Evolutionary conservation across 2,329 filamentous ascomycete genomes (phyloP).

Genomic region (Penicillium hesseltinei): DNA sequence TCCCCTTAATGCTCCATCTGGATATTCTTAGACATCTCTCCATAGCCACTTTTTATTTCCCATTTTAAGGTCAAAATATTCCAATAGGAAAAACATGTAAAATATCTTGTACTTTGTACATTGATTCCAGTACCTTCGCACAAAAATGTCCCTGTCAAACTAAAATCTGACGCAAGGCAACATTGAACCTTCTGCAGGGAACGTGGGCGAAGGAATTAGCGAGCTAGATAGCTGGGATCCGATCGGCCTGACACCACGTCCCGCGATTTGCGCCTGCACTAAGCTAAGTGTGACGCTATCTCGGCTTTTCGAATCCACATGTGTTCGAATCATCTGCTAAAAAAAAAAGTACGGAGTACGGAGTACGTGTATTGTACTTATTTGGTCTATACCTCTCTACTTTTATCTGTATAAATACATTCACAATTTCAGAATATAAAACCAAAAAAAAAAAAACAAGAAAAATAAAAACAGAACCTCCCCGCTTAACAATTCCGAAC

Average conservation of each 20-base stretch:
- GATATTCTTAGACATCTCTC: conserved; percentile 12
- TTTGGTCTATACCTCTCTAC: not conserved
- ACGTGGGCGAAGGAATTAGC: not conserved
- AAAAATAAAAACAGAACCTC: not conserved
- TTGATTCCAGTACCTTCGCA: not conserved
- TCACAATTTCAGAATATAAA: not conserved
- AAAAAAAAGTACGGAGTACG: not conserved
- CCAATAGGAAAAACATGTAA: not conserved
- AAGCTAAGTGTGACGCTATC: not conserved
- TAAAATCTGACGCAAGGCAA: not conserved
- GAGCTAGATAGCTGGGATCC: not conserved
- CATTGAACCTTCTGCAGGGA: not conserved
- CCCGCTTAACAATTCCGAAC: not conserved
- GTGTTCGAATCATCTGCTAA: not conserved
- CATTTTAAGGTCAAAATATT: not conserved
- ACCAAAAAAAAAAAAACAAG: not conserved
- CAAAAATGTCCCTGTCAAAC: not conserved
- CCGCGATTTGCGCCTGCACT: conserved; percentile 2
- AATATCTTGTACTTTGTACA: not conserved
- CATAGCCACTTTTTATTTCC: not conserved
- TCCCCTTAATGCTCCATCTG: conserved; percentile 7
- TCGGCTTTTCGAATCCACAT: not conserved
- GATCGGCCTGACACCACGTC: conserved; percentile 1
- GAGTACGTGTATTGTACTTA: not conserved
- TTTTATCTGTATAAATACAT: no score